Evolutionary conservation across 169 alveolate genomes (phyloP).

Genomic region (Plasmodium adleri): DNA sequence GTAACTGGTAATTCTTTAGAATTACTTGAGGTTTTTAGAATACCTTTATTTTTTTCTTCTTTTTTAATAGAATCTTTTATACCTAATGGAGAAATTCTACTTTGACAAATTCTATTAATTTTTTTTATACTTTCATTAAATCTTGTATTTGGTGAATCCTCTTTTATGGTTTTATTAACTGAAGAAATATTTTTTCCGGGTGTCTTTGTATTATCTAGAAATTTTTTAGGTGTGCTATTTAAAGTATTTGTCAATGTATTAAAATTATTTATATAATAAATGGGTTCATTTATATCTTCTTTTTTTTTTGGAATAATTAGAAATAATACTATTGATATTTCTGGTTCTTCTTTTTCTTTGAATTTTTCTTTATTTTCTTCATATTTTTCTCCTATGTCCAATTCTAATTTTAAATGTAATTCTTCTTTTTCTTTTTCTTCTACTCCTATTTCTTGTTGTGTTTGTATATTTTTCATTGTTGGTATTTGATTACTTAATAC

Average conservation of each 20-base stretch:
- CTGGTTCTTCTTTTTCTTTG: constrained; percentile 41
- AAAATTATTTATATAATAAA: constrained; percentile 31
- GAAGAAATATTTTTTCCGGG: constrained; percentile 22
- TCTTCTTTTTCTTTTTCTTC: too few species aligned
- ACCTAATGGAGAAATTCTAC: constrained; percentile 71
- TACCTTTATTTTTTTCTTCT: constrained; percentile 47
- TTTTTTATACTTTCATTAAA: constrained; percentile 72
- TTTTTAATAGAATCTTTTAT: constrained; percentile 68
- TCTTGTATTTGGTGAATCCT: constrained; percentile 68
- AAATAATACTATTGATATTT: constrained; percentile 45
- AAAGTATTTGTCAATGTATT: constrained; percentile 19
- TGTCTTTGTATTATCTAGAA: constrained; percentile 6
- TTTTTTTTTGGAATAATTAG: constrained; percentile 15
- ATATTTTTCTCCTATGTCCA: too few species aligned
- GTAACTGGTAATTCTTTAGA: constrained; percentile 73
- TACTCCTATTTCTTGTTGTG: too few species aligned
- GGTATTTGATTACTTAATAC: constrained; percentile 27
- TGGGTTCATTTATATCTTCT: constrained; percentile 20
- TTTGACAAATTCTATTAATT: constrained; percentile 70
- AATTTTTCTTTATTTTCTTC: too few species aligned
- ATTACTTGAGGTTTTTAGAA: constrained; percentile 4
- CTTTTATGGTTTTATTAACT: constrained; percentile 53
- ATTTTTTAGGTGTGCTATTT: constrained; percentile 53
- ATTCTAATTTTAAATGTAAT: too few species aligned
- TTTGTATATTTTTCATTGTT: neutral